These are phyloP conservation scores for Meyerozyma carpophila DNA, from an alignment of 1,139 yeast species.

Conservation along the genomic window DNA sequence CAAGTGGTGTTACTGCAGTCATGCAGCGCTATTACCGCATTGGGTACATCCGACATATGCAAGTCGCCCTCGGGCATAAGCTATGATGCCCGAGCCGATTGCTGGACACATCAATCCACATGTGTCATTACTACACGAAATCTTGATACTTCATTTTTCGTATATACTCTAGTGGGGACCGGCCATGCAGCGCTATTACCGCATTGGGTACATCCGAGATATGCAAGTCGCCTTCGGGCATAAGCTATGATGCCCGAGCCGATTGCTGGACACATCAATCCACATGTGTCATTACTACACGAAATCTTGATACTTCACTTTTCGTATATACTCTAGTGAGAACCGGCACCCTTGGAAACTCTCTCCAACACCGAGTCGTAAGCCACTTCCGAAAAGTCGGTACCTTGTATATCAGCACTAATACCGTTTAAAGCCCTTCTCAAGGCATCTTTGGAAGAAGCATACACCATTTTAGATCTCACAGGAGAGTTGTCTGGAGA, in stretches of 20 bases:
- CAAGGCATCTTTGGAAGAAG: constrained; percentile 94
- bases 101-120: too few species aligned
- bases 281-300: too few species aligned
- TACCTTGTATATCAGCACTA: constrained; percentile 92
- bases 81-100: too few species aligned
- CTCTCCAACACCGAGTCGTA: constrained; percentile 88
- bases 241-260: too few species aligned
- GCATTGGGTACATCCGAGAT: too few species aligned
- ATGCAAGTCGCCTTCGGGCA: too few species aligned
- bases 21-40: too few species aligned
- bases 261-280: too few species aligned
- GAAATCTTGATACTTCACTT: neutral
- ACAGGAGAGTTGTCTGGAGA: constrained; percentile 96
- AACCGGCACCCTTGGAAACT: constrained; percentile 74
- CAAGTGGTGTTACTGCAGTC: too few species aligned
- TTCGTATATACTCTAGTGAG: constrained; percentile 20
- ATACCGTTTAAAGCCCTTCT: constrained; percentile 97
- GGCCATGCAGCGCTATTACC: constrained; percentile 25
- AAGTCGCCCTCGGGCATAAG: too few species aligned
- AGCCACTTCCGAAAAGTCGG: constrained; percentile 95
- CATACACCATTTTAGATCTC: constrained; percentile 95
- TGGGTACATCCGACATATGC: too few species aligned
- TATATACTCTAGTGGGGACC: constrained; percentile 26
- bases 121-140: too few species aligned
- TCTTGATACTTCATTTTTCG: neutral